Evolutionary conservation across 2,329 filamentous ascomycete genomes (phyloP), one percentile per base, ranked within the genome.

Genomic region (Bisporella sp.): DNA sequence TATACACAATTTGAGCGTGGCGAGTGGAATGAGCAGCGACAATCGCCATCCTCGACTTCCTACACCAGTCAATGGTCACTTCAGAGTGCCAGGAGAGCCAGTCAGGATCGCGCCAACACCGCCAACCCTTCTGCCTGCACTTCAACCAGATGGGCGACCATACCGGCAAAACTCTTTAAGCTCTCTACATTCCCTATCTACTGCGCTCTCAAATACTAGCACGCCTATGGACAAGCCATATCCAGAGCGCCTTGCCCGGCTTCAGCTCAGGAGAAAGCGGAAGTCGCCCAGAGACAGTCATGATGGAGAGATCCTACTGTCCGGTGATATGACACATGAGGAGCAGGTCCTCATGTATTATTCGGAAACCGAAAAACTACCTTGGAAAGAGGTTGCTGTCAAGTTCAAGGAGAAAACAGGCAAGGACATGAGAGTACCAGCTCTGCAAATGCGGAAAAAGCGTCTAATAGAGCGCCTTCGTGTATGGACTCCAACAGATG

Each of bases 371-470:
- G 60, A 66, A 31, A 48, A 59, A 8, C 51, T 65, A 7, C 61
- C 62, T 13, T 69, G 66, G 67, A 68, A 68, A 47, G 61, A 62
- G 9, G 62, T 68, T 37, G 57, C 57, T 12, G 50, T 47, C 30
- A 57, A 54, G 29, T 68, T 66, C 53, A 61, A 64, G 39, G 59
- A 62, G 31, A 52, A 57, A 45, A 61, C 57, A 33, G 58, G 62
- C 31, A 62, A 63, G 28, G 56, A 54, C 12, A 64, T 64, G 55
- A 58, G 59, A 35, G 59, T 65, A 46, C 60, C 66, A 21, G 66
- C 66, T 40, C 55, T 69, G 40, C 66, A 69, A 52, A 69, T 69
- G 66, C 60, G 65, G 30, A 65, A 66, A 48, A 66, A 65, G 55
- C 60, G 67, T 29, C 57, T 68, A 6, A 56, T 66, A 40, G 64